phyloP scores from a whole-genome alignment of 2,329 filamentous ascomycete genomes.

The Geosmithia morbida region DNA sequence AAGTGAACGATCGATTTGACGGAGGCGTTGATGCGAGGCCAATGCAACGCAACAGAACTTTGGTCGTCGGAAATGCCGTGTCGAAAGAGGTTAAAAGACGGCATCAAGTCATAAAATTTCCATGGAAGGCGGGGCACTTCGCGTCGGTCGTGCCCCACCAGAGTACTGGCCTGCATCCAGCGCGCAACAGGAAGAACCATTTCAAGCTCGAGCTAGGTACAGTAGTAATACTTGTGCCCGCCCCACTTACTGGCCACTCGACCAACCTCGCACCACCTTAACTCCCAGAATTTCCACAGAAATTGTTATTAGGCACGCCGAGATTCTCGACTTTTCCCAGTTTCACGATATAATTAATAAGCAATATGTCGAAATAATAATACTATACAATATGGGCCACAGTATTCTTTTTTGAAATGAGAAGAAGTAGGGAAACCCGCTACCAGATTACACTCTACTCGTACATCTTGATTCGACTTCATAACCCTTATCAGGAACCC shows the following conservation, averaged over 20 bases:
- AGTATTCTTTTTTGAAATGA: too few relatives aligned
- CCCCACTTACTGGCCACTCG: too few relatives aligned
- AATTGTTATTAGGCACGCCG: too few relatives aligned
- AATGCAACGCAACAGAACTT: background rate
- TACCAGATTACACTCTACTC: too few relatives aligned
- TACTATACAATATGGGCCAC: background rate
- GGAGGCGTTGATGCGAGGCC: background rate
- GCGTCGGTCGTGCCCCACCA: background rate
- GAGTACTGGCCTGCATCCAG: too few relatives aligned
- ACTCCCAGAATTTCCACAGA: too few relatives aligned
- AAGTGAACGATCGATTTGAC: background rate
- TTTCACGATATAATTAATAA: background rate
- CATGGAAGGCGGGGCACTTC: background rate
- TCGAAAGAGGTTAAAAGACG: background rate
- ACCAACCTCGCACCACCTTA: too few relatives aligned
- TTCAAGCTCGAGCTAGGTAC: too few relatives aligned
- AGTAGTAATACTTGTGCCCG: too few relatives aligned
- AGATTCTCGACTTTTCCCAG: too few relatives aligned
- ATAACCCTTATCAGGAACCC: background rate
- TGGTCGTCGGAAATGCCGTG: background rate
- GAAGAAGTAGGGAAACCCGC: too few relatives aligned
- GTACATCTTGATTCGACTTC: background rate
- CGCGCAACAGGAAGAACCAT: too few relatives aligned
- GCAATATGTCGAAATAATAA: background rate
- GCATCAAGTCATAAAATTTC: background rate